Evolutionary conservation across 352 stramenopile species (phyloP).

Genomic region (Proteromonas lacertae): DNA sequence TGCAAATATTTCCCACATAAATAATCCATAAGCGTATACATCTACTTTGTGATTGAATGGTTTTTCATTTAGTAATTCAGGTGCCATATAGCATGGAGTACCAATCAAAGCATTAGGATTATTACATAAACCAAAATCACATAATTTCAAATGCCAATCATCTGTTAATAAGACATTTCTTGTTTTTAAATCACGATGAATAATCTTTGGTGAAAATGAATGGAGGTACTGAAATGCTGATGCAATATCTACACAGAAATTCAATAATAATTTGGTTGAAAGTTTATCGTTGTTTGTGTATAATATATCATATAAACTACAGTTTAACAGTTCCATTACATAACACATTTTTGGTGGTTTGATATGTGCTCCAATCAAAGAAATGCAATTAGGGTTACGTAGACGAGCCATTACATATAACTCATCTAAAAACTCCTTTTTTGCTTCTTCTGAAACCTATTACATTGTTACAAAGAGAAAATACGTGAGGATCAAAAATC

Average conservation of each 20-base stretch:
- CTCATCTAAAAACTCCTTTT: conserved; percentile 60
- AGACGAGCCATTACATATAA: conserved; percentile 43
- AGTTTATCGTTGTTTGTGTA: conserved; percentile 8
- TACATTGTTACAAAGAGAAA: background rate
- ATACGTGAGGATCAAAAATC: conserved; percentile 18
- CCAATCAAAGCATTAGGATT: conserved; percentile 32
- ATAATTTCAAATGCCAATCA: conserved; percentile 34
- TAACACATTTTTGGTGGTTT: conserved; percentile 21
- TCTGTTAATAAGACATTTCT: conserved; percentile 36
- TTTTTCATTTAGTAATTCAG: conserved; percentile 29
- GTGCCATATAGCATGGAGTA: conserved; percentile 34
- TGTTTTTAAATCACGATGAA: conserved; percentile 55
- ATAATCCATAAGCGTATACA: conserved; percentile 55
- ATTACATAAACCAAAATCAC: conserved; percentile 40
- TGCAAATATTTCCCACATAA: conserved; percentile 52
- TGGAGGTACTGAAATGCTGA: conserved; percentile 48
- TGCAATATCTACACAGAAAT: conserved; percentile 23
- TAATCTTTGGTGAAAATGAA: conserved; percentile 25
- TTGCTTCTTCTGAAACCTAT: conserved; percentile 33
- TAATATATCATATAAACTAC: conserved; percentile 20
- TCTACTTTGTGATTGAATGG: conserved; percentile 49
- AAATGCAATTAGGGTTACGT: conserved; percentile 22
- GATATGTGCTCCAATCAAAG: conserved; percentile 18
- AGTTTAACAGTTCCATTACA: conserved; percentile 25
- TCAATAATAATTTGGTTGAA: conserved; percentile 1